phyloP scores from a whole-genome alignment of 768 basidiomycete genomes.

The Lactarius sp. region DNA sequence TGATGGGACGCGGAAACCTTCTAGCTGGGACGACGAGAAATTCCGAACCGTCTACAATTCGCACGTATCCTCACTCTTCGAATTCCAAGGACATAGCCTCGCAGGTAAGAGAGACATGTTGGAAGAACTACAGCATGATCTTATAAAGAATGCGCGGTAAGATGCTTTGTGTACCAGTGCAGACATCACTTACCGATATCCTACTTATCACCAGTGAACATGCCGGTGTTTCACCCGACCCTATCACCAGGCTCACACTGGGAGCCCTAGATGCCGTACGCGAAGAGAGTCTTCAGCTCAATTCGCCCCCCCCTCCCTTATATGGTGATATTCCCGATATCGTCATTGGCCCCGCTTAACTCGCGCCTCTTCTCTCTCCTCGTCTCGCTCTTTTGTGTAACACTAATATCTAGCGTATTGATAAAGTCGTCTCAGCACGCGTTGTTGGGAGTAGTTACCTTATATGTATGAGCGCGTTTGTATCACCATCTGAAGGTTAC shows the following conservation, averaged over 20 bases:
- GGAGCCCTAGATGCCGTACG: not conserved
- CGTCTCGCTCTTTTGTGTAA: too few species aligned
- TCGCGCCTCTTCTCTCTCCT: not conserved
- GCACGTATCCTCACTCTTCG: not conserved
- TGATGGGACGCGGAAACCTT: not conserved
- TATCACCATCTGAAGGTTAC: too few species aligned
- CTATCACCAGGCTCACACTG: not conserved
- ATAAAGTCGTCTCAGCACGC: too few species aligned
- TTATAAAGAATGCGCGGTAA: conserved; percentile 3
- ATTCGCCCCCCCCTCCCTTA: not conserved
- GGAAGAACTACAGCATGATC: conserved; percentile 1
- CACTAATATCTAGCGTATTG: too few species aligned
- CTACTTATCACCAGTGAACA: not conserved
- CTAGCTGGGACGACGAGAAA: not conserved
- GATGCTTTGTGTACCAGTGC: not conserved
- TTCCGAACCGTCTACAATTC: conserved; percentile 1
- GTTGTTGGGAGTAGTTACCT: too few species aligned
- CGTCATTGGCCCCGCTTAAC: not conserved
- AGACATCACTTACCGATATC: not conserved
- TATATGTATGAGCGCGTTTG: too few species aligned
- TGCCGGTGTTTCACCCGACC: not conserved
- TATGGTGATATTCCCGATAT: not conserved
- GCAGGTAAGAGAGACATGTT: not conserved
- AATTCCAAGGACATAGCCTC: not conserved
- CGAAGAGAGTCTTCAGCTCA: not conserved